Conservation (phyloP, 345 rosid genomes). For the Cardamine resedifolia region DNA sequence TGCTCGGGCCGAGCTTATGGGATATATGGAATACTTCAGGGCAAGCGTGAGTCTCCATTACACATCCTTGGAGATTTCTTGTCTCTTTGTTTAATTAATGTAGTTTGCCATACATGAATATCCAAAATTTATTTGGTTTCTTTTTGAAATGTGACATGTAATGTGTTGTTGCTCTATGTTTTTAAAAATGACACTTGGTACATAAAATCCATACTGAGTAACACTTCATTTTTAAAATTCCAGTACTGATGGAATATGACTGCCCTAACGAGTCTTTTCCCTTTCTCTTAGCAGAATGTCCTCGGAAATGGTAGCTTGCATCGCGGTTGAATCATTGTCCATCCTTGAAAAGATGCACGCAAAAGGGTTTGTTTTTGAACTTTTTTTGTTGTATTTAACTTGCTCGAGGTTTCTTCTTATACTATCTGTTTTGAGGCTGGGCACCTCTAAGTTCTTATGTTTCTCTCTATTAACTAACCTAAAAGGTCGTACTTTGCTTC, state of each 20-base stretch:
- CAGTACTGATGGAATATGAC: neutral
- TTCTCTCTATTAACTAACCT: constrained; percentile 17
- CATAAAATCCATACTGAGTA: neutral
- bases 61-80: constrained; percentile 14
- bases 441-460: constrained; percentile 5
- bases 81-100: neutral
- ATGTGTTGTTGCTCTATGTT: neutral
- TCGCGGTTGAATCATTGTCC: constrained; percentile 89
- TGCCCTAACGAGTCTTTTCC: constrained; percentile 14
- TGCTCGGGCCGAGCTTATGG: constrained; percentile 98
- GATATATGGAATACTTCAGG: constrained; percentile 96
- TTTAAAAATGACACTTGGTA: neutral
- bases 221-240: neutral
- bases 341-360: constrained; percentile 91
- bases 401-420: constrained; percentile 8
- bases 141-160: neutral
- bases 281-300: constrained; percentile 64
- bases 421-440: constrained; percentile 4
- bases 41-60: constrained; percentile 71
- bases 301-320: constrained; percentile 96
- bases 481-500: constrained; percentile 12
- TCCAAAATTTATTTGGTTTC: neutral
- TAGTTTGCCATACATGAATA: constrained; percentile 7
- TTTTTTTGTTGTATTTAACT: neutral
- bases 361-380: constrained; percentile 64